Evolutionary conservation across 805 yeast species (phyloP), one percentile per base, ranked within the genome.

Genomic region (Yueomyces sp.): DNA sequence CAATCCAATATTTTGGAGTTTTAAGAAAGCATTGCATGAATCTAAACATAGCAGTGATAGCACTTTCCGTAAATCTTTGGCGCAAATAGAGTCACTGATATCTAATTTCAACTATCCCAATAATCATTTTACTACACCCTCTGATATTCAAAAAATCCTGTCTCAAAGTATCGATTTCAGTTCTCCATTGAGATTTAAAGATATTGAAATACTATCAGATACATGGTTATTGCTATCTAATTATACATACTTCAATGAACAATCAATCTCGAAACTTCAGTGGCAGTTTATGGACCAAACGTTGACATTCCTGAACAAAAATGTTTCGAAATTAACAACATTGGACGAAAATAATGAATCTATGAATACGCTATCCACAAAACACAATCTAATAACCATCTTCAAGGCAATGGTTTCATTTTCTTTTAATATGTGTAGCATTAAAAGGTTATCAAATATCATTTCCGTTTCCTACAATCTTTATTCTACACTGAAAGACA

Each of bases 381-480:
- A 2, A 32, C 26, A 5, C 40, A 42, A n/a, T 31, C 39, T 28
- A 19, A 27, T 11, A 38, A 26, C 2, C 33, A 12, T 33, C 36
- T 30, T 8, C 38, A 36, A 8, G 11, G 28, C 26, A 45, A 33
- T 38, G 36, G 51, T 11, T 44, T 6, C 6, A 6, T 30, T 30
- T 30, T 30, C 33, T 6, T 26, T 37, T 26, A 37, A 26, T 37
- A 27, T n/a, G 12, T 26, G 26, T 37, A 7, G 5, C 34, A 37
- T 28, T 11, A 54, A 56, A 39, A 51, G 65, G 42, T 34, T 57
- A n/a, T 43, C 48, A 1, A 59, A 59, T 45, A 39, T 59, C 4
- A 48, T 55, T 7, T 56, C 52, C 36, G 53, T 62, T 7, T 31
- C 49, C n/a, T 62, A 52, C 42, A 62, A 62, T 42, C 41, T 48